Conservation (phyloP, 2,329 filamentous ascomycete species). For the Aspergillus eucalypticola region DNA sequence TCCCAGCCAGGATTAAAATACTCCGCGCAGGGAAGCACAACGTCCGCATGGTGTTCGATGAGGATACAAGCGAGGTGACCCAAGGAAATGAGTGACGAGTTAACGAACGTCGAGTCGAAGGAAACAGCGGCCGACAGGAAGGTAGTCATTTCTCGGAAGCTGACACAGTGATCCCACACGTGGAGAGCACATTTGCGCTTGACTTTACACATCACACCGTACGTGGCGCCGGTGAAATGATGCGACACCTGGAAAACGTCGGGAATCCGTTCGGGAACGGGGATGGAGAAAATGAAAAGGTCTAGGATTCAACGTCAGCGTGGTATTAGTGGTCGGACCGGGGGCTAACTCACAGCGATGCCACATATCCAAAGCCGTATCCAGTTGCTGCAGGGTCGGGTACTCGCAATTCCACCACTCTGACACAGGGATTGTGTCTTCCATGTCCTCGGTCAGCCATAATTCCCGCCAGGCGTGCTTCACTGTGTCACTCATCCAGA, state of each 20-base stretch:
- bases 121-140: slow-evolving; percentile 48
- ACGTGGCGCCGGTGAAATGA: slow-evolving; percentile 60
- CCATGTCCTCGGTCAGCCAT: slow-evolving; percentile 48
- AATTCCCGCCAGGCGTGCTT: slow-evolving; percentile 47
- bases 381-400: slow-evolving; percentile 37
- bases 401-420: slow-evolving; percentile 43
- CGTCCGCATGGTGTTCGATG: slow-evolving; percentile 54
- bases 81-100: slow-evolving; percentile 44
- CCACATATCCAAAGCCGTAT: slow-evolving; percentile 40
- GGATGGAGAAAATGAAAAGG: slow-evolving; percentile 18
- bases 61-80: slow-evolving; percentile 16
- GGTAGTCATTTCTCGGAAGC: slow-evolving; percentile 58
- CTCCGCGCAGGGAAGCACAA: slow-evolving; percentile 57
- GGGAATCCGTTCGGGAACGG: slow-evolving; percentile 18
- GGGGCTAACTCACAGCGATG: slow-evolving; percentile 50
- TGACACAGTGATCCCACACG: slow-evolving; percentile 65
- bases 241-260: slow-evolving; percentile 53
- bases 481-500: slow-evolving; percentile 48
- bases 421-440: slow-evolving; percentile 34
- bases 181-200: slow-evolving; percentile 60
- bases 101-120: slow-evolving; percentile 40
- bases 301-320: slow-evolving; percentile 5
- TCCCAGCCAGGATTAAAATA: slow-evolving; percentile 67
- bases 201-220: slow-evolving; percentile 62
- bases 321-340: slow-evolving; percentile 37